Evolutionary conservation across 2,329 filamentous ascomycete species (phyloP).

Genomic region (Aphanocladium album): DNA sequence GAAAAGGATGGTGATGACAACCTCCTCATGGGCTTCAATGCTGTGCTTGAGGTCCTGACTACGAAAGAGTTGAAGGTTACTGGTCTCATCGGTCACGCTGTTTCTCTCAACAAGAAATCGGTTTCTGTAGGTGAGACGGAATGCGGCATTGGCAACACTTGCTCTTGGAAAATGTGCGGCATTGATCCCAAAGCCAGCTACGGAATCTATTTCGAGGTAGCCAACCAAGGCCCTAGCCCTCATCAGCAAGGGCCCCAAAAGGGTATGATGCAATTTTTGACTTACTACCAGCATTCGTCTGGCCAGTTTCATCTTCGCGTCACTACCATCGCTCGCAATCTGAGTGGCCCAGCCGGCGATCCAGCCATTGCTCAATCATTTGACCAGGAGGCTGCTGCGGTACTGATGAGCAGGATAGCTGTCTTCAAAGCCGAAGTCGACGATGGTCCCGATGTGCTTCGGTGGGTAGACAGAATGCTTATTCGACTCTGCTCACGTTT

Average conservation of each 20-base stretch:
- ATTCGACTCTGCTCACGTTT: conserved; percentile 95
- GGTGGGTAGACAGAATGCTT: conserved; percentile 98
- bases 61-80: conserved; percentile 99
- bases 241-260: conserved; percentile 85
- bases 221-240: conserved; percentile 81
- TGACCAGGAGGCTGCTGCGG: conserved; percentile 94
- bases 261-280: conserved; percentile 96
- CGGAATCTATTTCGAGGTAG: conserved; percentile 96
- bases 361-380: conserved; percentile 95
- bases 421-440: conserved; percentile 99
- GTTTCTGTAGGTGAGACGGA: conserved; percentile 96
- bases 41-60: conserved; percentile 88
- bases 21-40: conserved; percentile 96
- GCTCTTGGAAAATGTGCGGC: conserved; percentile 99
- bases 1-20: conserved; percentile 96
- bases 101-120: conserved; percentile 97
- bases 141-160: conserved; percentile 96
- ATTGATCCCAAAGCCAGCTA: conserved; percentile 94
- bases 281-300: conserved; percentile 96
- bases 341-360: conserved; percentile 91
- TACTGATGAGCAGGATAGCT: conserved; percentile 97
- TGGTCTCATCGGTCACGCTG: conserved; percentile 90
- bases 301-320: conserved; percentile 95
- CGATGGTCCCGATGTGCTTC: conserved; percentile 93
- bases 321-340: conserved; percentile 84